Evolutionary conservation across 1,284 basidiomycete species (phyloP).

Genomic region (Tilletia caries): DNA sequence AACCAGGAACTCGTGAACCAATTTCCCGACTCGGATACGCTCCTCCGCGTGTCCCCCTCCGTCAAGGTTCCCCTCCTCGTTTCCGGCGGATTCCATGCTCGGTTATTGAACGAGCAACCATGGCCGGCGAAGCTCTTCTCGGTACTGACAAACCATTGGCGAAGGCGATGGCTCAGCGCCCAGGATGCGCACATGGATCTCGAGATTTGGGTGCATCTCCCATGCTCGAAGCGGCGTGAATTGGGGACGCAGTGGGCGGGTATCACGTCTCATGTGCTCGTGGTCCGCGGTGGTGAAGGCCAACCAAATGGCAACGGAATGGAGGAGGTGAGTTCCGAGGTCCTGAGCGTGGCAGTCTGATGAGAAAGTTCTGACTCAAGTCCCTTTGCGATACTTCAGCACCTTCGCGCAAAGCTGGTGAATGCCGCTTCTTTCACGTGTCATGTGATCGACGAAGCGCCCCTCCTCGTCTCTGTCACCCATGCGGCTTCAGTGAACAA

Average conservation of each 20-base stretch:
- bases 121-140: background rate
- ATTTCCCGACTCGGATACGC: background rate
- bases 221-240: background rate
- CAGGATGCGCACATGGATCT: background rate
- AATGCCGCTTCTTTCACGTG: background rate
- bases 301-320: background rate
- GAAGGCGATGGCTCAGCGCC: background rate
- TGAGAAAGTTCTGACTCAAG: background rate
- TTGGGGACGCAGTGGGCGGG: background rate
- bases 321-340: background rate
- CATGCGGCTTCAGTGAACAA: background rate
- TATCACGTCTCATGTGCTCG: background rate
- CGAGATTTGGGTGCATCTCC: background rate
- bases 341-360: too few relatives aligned
- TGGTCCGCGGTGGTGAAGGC: background rate
- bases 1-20: background rate
- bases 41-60: background rate
- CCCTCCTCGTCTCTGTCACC: background rate
- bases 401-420: background rate
- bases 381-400: background rate
- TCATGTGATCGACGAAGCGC: background rate
- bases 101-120: background rate
- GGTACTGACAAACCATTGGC: background rate
- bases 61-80: background rate
- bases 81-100: background rate